A percentile compares a stretch with the other conserved stretches of the same genome.
Conservation (phyloP, 1,284 basidiomycete species). For the Ustilago curta region DNA sequence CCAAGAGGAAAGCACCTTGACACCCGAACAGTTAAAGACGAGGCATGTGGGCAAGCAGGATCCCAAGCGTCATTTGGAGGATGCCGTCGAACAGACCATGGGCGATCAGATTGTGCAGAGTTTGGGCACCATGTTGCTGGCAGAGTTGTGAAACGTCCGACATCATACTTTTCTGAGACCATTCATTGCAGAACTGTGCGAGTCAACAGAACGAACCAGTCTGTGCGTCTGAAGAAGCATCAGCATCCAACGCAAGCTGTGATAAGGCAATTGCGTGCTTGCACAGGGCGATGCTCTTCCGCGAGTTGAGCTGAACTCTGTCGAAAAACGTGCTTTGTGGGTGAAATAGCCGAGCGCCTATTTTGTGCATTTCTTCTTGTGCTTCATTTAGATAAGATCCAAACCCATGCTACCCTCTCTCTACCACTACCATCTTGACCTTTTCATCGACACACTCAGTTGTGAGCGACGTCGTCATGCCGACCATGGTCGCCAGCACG, state of each 20-base stretch:
- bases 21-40: slow-evolving; percentile 67
- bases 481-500: not conserved
- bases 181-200: not conserved
- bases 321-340: too few relatives aligned
- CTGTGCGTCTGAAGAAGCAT: not conserved
- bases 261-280: slow-evolving; percentile 1
- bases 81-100: slow-evolving; percentile 67
- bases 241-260: not conserved
- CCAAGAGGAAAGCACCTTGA: slow-evolving; percentile 65
- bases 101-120: slow-evolving; percentile 68
- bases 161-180: too few relatives aligned
- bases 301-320: too few relatives aligned
- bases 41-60: slow-evolving; percentile 69
- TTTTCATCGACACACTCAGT: not conserved
- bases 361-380: too few relatives aligned
- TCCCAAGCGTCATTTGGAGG: slow-evolving; percentile 68
- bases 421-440: too few relatives aligned
- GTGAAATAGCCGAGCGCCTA: too few relatives aligned
- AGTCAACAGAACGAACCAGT: not conserved
- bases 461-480: not conserved
- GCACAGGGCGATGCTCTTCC: slow-evolving; percentile 3
- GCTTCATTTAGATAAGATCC: too few relatives aligned
- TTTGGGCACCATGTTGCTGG: slow-evolving; percentile 64
- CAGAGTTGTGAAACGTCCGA: slow-evolving; percentile 34
- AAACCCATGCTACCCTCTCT: too few relatives aligned